Conservation (phyloP, 495 filamentous ascomycete species). For the Podospora tetraspora region DNA sequence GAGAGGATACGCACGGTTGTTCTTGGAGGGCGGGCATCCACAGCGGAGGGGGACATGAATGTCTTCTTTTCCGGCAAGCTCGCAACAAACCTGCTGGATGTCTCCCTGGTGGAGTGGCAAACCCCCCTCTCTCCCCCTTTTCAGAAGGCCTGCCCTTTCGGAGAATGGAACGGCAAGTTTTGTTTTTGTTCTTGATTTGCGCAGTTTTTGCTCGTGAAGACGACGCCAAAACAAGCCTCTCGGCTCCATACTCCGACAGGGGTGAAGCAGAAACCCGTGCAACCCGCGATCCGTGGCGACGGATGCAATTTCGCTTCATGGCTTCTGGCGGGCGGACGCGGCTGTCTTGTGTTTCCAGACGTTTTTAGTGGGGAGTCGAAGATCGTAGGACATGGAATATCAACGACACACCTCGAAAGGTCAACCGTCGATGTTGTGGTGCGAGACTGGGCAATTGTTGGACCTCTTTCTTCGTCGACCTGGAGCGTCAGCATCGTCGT, state of each 20-base stretch:
- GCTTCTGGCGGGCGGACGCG: constrained; percentile 18
- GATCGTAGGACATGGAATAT: background rate
- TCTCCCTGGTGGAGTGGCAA: background rate
- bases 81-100: background rate
- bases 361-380: constrained; percentile 1
- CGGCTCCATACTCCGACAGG: constrained; percentile 20
- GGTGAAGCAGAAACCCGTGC: constrained; percentile 14
- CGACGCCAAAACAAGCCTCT: constrained; percentile 28
- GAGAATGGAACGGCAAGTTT: background rate
- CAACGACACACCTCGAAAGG: background rate
- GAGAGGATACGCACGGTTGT: background rate
- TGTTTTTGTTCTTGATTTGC: background rate
- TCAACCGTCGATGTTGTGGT: background rate
- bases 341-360: constrained; percentile 13
- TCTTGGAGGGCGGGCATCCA: background rate
- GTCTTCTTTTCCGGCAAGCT: background rate
- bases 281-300: constrained; percentile 20
- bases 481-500: background rate
- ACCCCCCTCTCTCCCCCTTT: background rate
- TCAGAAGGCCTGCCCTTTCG: background rate
- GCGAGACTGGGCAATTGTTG: background rate
- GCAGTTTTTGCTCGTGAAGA: background rate
- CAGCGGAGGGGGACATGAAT: background rate
- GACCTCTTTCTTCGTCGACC: background rate
- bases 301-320: constrained; percentile 33